Conservation (phyloP, 1,139 yeast species). For the Sugiyamaella sp. region DNA sequence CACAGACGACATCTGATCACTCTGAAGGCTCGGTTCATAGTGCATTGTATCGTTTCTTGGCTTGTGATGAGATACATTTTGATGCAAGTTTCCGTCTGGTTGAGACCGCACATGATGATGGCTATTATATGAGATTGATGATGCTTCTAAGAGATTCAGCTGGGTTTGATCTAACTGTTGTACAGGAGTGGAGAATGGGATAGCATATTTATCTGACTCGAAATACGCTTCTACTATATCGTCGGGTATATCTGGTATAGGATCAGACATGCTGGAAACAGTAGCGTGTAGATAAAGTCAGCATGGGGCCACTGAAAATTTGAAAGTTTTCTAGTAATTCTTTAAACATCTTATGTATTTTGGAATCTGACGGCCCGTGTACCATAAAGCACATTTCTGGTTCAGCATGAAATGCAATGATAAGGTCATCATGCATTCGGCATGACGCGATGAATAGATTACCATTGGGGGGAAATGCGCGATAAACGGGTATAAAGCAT, state of each 20-base stretch:
- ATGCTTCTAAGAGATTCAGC: conserved; percentile 9
- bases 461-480: neutral
- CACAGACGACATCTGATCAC: neutral
- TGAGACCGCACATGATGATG: conserved; percentile 5
- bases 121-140: conserved; percentile 9
- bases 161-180: conserved; percentile 12
- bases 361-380: conserved; percentile 8
- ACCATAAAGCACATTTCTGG: conserved; percentile 19
- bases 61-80: conserved; percentile 7
- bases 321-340: neutral
- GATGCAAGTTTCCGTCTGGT: conserved; percentile 8
- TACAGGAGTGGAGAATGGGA: conserved; percentile 6
- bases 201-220: conserved; percentile 17
- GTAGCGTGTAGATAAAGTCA: neutral
- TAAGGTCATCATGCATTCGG: conserved; percentile 15
- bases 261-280: conserved; percentile 1
- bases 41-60: neutral
- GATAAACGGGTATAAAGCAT: neutral
- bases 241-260: conserved; percentile 18
- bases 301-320: too few relatives aligned
- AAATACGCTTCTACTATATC: conserved; percentile 19
- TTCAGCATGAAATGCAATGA: conserved; percentile 17
- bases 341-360: conserved; percentile 16
- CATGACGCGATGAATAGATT: conserved; percentile 8
- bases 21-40: neutral